Conservation (phyloP, 495 filamentous ascomycete species). For the Elaphomyces granulatus region DNA sequence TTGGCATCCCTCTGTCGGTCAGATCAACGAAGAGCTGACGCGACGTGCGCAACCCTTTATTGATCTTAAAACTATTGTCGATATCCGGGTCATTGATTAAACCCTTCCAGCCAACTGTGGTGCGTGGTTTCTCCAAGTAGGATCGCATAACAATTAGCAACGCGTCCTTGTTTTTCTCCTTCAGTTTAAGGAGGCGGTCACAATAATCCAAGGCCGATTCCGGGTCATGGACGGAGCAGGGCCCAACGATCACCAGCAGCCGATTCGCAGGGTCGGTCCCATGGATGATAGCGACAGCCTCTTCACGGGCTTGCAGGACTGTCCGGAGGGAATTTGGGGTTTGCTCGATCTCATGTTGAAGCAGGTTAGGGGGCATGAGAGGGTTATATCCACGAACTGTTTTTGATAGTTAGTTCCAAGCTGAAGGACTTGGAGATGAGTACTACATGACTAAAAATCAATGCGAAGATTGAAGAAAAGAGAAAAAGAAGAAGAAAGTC, state of each 20-base stretch:
- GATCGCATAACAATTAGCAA: constrained; percentile 93
- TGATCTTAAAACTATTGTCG: constrained; percentile 97
- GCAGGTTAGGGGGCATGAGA: constrained; percentile 80
- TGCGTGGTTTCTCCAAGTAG: constrained; percentile 97
- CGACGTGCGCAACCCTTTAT: constrained; percentile 80
- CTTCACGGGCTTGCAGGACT: constrained; percentile 66
- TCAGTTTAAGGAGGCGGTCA: constrained; percentile 62
- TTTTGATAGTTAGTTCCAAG: constrained; percentile 1
- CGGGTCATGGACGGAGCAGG: constrained; percentile 97
- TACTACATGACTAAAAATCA: too few species aligned
- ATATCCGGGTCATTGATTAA: constrained; percentile 99
- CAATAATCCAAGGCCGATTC: constrained; percentile 87
- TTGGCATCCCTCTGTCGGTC: constrained; percentile 90
- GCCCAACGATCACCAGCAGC: constrained; percentile 84
- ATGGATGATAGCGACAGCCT: constrained; percentile 67
- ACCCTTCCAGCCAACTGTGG: constrained; percentile 98
- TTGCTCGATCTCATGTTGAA: constrained; percentile 87
- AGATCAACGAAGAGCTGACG: constrained; percentile 91
- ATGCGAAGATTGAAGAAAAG: constrained; percentile 1
- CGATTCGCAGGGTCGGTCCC: constrained; percentile 60
- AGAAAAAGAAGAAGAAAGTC: neutral
- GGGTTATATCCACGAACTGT: constrained; percentile 85
- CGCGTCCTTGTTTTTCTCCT: constrained; percentile 80
- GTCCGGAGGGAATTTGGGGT: constrained; percentile 62
- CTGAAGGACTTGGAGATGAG: too few species aligned